Evolutionary conservation across 2,329 filamentous ascomycete species (phyloP).

Genomic region (Neophaeococcomyces aloes): DNA sequence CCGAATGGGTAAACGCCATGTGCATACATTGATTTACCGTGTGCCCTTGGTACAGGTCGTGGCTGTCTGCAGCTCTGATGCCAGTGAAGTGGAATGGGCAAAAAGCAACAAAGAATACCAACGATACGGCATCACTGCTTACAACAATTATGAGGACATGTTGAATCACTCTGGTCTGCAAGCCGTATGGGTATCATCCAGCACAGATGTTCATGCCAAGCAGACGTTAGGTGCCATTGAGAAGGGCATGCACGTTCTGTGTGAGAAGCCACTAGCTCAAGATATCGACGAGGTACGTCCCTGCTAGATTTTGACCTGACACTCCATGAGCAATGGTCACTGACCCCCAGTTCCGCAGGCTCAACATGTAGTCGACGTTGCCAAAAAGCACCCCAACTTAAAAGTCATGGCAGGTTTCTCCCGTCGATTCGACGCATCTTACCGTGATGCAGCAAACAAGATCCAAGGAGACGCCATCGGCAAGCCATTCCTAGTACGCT

Average conservation of each 20-base stretch:
- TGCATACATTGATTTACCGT: conserved; percentile 37
- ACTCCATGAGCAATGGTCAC: conserved; percentile 34
- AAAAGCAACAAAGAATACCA: conserved; percentile 43
- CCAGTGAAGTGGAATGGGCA: conserved; percentile 45
- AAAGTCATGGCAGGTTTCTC: conserved; percentile 59
- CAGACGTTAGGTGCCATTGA: conserved; percentile 47
- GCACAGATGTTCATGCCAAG: conserved; percentile 45
- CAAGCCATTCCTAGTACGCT: conserved; percentile 45
- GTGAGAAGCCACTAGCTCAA: conserved; percentile 45
- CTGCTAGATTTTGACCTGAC: too few species aligned
- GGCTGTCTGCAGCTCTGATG: conserved; percentile 39
- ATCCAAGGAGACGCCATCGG: conserved; percentile 44
- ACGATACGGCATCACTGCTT: conserved; percentile 47
- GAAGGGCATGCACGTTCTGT: conserved; percentile 44
- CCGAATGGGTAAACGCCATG: conserved; percentile 35
- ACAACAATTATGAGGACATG: conserved; percentile 46
- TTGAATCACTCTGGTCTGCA: conserved; percentile 44
- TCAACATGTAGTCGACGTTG: conserved; percentile 47
- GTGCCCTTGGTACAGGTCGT: conserved; percentile 41
- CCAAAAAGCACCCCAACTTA: conserved; percentile 40
- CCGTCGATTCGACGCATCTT: conserved; percentile 54
- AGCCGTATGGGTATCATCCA: conserved; percentile 45
- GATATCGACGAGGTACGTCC: conserved; percentile 48
- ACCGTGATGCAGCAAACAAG: conserved; percentile 45
- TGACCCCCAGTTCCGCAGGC: conserved; percentile 34